These are phyloP conservation scores for Vairimorpha necatrix DNA, from an alignment of 371 early-diverging fungal genomes.

Conservation along the genomic window DNA sequence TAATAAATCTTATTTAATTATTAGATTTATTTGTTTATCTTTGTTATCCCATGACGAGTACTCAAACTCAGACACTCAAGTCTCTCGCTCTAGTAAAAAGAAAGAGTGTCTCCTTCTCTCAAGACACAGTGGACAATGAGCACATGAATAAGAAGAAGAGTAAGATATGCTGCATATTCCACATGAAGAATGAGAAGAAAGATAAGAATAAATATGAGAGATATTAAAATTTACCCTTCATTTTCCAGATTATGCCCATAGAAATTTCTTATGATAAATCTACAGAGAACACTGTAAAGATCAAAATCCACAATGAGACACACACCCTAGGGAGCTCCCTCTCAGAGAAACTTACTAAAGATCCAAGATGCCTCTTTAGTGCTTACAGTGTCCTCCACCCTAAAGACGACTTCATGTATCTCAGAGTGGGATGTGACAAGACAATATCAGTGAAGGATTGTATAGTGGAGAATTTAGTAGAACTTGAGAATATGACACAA, in stretches of 20 bases:
- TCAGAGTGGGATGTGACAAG: conserved; percentile 33
- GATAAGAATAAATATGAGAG: conserved; percentile 59
- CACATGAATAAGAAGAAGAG: conserved; percentile 60
- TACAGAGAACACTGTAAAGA: conserved; percentile 48
- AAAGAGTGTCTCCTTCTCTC: conserved; percentile 60
- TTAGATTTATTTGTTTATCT: no score
- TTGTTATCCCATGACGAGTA: no score
- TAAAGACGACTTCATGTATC: conserved; percentile 33
- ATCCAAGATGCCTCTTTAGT: conserved; percentile 42
- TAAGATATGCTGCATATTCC: conserved; percentile 64
- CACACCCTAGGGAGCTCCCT: conserved; percentile 49
- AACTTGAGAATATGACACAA: conserved; percentile 25
- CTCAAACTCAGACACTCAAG: conserved; percentile 23
- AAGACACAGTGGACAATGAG: conserved; percentile 64
- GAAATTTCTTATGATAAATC: conserved; percentile 33
- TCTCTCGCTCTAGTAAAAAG: conserved; percentile 12
- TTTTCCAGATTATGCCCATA: conserved; percentile 7
- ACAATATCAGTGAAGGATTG: conserved; percentile 14
- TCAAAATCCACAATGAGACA: conserved; percentile 45
- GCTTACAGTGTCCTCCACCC: conserved; percentile 57
- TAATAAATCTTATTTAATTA: no score
- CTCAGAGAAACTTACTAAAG: conserved; percentile 40
- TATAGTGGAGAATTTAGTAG: conserved; percentile 26
- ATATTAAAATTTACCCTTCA: conserved; percentile 1
- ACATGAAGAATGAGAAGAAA: conserved; percentile 42